Evolutionary conservation across 257 asterid species (phyloP).

Genomic region (Nicotiana noctiflora): DNA sequence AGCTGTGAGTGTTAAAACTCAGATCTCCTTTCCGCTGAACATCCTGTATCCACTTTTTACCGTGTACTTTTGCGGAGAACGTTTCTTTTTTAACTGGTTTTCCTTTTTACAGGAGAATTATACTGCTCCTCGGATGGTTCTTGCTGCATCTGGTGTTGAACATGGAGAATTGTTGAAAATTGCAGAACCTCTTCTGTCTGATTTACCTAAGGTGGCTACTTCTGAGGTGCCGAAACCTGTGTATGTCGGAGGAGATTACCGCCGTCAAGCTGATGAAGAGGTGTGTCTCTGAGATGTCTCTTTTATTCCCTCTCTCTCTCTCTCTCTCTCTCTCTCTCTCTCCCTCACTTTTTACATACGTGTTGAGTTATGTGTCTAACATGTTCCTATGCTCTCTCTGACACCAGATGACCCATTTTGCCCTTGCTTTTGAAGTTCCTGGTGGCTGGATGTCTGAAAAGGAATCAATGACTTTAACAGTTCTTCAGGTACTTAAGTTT

Average conservation of each 20-base stretch:
- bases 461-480: conserved; percentile 58
- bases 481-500: conserved; percentile 60
- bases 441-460: conserved; percentile 75
- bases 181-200: conserved; percentile 83
- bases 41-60: not conserved
- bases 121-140: conserved; percentile 77
- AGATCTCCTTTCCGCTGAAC: not conserved
- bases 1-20: conserved; percentile 43
- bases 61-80: not conserved
- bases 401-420: conserved; percentile 70
- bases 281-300: conserved; percentile 33
- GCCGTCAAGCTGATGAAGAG: conserved; percentile 70
- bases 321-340: not conserved
- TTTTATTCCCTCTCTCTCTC: not conserved
- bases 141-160: conserved; percentile 88
- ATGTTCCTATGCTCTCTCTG: not conserved
- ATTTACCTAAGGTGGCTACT: conserved; percentile 40
- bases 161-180: conserved; percentile 63
- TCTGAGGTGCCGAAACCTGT: conserved; percentile 47
- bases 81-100: conserved; percentile 12
- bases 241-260: conserved; percentile 81
- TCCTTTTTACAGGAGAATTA: conserved; percentile 48
- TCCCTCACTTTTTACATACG: not conserved
- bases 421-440: conserved; percentile 85
- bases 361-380: not conserved